Percentiles rank a stretch among this genome's conserved stretches.
Conservation (phyloP, 2,329 filamentous ascomycete species). For the Orbilia ellipsospora region DNA sequence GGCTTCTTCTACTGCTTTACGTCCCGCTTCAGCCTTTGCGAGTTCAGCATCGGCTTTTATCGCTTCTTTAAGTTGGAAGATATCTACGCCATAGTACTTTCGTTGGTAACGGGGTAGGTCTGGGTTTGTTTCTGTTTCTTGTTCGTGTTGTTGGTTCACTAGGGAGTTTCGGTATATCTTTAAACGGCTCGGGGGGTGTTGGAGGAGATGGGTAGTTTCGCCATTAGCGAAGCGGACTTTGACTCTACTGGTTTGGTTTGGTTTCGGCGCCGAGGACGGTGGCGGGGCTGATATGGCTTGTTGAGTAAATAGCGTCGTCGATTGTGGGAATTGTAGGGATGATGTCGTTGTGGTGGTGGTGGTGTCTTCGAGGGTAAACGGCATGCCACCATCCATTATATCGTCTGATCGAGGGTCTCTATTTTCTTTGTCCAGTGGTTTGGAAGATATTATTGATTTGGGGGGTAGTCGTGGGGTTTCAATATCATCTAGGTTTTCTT, state of each 20-base stretch:
- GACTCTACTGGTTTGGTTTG: conserved; percentile 34
- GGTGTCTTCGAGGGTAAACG: conserved; percentile 42
- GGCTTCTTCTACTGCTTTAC: conserved; percentile 59
- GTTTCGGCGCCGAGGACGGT: conserved; percentile 11
- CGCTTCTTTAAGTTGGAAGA: conserved; percentile 82
- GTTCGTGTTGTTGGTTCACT: conserved; percentile 31
- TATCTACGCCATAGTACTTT: conserved; percentile 91
- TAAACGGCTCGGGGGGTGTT: conserved; percentile 40
- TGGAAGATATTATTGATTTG: conserved; percentile 7
- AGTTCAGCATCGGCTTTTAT: conserved; percentile 71
- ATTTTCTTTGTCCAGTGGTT: conserved; percentile 43
- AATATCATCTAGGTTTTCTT: conserved; percentile 41
- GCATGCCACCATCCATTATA: conserved; percentile 5
- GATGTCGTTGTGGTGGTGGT: background rate
- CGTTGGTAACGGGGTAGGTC: conserved; percentile 35
- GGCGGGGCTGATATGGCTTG: conserved; percentile 2
- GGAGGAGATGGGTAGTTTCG: conserved; percentile 35
- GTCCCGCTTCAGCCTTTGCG: conserved; percentile 56
- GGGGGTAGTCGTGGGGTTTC: conserved; percentile 31
- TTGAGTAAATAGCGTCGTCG: background rate
- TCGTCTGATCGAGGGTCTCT: conserved; percentile 26
- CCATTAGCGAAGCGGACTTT: conserved; percentile 39
- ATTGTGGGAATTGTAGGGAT: background rate
- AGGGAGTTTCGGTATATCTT: conserved; percentile 47
- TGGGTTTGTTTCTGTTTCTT: conserved; percentile 26